These are phyloP conservation scores for Pythium dissotocum DNA, from an alignment of 352 stramenopile genomes.

Conservation along the genomic window DNA sequence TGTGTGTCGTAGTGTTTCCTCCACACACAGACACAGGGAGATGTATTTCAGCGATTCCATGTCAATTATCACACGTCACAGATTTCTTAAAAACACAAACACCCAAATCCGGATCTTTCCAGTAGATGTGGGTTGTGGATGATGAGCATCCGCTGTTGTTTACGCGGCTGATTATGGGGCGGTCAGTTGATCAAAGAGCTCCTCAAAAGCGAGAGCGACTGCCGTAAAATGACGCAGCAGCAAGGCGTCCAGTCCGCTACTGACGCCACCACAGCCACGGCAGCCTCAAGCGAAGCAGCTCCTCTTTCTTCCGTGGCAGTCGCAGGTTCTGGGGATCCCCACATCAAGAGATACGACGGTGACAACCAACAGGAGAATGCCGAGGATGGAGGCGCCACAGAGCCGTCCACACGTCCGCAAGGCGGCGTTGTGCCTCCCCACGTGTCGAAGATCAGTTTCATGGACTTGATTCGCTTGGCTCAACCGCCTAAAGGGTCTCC, in stretches of 20 bases:
- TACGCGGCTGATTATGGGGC: constrained; percentile 28
- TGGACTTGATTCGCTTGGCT: constrained; percentile 1
- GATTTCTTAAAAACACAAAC: constrained; percentile 6
- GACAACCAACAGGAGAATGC: background rate
- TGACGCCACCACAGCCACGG: background rate
- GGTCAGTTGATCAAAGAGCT: background rate
- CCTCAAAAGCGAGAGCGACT: background rate
- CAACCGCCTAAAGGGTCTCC: background rate
- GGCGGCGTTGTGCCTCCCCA: background rate
- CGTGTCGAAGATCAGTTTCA: background rate
- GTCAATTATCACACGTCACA: constrained; percentile 18
- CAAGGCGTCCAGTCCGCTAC: background rate
- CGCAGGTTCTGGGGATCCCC: background rate
- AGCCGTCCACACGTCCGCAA: background rate
- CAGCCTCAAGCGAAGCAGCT: background rate
- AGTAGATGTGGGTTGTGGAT: background rate
- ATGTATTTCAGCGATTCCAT: too few species aligned
- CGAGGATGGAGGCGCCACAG: background rate
- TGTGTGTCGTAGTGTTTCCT: too few species aligned
- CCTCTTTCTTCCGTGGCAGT: background rate
- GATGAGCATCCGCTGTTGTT: constrained; percentile 11
- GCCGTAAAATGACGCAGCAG: background rate
- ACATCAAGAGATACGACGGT: background rate
- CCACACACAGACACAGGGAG: too few species aligned
- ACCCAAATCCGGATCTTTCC: background rate